Base-by-base conservation (phyloP, 371 early-diverging fungal species). In the Mortierella sp. region DNA sequence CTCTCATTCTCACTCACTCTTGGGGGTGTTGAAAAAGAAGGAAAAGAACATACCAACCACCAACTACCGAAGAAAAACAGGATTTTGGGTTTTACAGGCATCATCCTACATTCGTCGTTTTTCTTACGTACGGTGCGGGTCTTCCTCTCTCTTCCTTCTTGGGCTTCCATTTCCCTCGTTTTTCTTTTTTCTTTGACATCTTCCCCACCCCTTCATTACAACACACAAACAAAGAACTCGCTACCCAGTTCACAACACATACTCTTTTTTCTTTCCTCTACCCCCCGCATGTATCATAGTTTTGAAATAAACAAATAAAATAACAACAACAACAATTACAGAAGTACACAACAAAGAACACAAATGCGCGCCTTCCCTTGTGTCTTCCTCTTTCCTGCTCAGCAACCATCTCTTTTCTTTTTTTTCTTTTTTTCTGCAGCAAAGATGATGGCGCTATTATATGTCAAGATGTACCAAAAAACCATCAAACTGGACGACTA, bases 271-370 rank as follows among this genome's bases (percentile, higher is more conserved):
- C 8, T 13, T 71, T n/a, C 26, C 31, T 47, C 47, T 28, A 47
- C 47, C 24, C 21, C 52, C 73, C 52, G 54, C 48, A 48, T 73
- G 73, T 73, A 73, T n/a, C 38, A 34, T 52, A 52, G 73, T 73
- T 21, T 48, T 28, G 11, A 47, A 50, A 73, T 52, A 31, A 31
- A 73, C 28, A 38, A 73, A 73, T 21, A 24, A 72, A 34, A 73
- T n/a, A 45, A 57, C 24, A 38, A 44, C 44, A 24, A 55, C 42
- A 54, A 58, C 47, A 57, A 75, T 63, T 21, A 68, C 68, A 68
- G 19, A 63, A 31, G 42, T 68, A 68, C 34, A 28, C 58, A 57
- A 60, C 60, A 11, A 60, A 54, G 16, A 54, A 7, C 7, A 7
- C 54, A 54, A 14, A 60, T 3, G 13, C n/a, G 26, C 58, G n/a